These are phyloP conservation scores for Claviceps maximensis DNA, from an alignment of 2,329 filamentous ascomycete genomes.

Conservation along the genomic window DNA sequence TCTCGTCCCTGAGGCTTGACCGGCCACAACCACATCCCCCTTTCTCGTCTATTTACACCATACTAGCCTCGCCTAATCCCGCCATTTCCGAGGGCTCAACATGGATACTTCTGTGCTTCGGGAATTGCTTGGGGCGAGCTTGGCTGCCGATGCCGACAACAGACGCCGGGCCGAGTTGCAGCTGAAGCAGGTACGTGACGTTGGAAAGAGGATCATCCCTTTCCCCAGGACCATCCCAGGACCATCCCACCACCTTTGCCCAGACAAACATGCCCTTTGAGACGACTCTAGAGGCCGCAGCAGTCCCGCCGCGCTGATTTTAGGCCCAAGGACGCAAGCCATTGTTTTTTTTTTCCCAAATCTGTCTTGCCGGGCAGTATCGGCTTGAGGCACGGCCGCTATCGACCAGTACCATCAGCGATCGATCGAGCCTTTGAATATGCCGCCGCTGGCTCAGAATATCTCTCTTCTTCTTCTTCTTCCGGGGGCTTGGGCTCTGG, in stretches of 20 bases:
- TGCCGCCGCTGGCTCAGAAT: neutral
- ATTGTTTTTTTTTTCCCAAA: neutral
- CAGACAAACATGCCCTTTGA: neutral
- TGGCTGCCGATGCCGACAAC: slow-evolving; percentile 60
- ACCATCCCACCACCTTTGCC: neutral
- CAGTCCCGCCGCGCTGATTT: neutral
- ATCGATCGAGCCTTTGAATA: neutral
- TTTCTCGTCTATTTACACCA: neutral
- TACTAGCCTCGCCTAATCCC: neutral
- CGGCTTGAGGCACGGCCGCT: neutral
- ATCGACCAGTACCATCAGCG: neutral
- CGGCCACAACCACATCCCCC: slow-evolving; percentile 1
- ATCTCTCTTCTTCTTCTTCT: no score
- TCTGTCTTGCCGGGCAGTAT: neutral
- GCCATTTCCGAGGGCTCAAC: slow-evolving; percentile 8
- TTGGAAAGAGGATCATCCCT: neutral
- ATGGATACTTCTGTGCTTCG: slow-evolving; percentile 68
- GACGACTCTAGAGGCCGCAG: neutral
- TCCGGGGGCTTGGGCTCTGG: no score
- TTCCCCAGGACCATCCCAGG: neutral
- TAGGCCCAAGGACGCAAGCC: neutral
- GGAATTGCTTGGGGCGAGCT: slow-evolving; percentile 63
- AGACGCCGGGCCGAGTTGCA: slow-evolving; percentile 67
- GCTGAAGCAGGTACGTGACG: slow-evolving; percentile 58
- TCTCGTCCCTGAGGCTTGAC: slow-evolving; percentile 1